Evolutionary conservation across 2,329 filamentous ascomycete genomes (phyloP), one percentile per base, ranked within the genome.

Genomic region (Mycosphaerella sp.): DNA sequence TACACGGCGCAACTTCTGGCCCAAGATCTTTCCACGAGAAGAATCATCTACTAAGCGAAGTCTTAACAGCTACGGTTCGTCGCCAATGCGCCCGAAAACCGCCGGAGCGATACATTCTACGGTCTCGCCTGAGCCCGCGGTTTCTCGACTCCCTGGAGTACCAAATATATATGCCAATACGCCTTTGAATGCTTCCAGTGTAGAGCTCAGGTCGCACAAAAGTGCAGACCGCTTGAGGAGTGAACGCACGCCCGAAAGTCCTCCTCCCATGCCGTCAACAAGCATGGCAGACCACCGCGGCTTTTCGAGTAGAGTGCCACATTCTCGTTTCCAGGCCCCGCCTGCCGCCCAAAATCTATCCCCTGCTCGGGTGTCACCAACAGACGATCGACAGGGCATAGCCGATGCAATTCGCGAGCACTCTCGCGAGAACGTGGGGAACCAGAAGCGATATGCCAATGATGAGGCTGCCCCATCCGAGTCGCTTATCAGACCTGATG

Each of bases 371-470:
- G 3, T 21, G 4, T 11, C 42, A 26, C 11, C 42, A 12, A 21
- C 42, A 29, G 42, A 44, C 26, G 42, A 44, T 44, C 21, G 21
- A 2, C 17, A 44, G 36, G 46, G 50, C 42, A 49, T 54, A 31
- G 51, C 51, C 6, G 51, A 48, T 21, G 45, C 42, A 14, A 45
- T 54, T 26, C 44, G 45, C 11, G 26, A 56, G n/a, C 45, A 50
- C 31, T 17, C 54, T 14, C 39, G 32, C 14, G 26, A 8, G 32
- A 40, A 17, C 34, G 10, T 5, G 6, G 34, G 34, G 8, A 17
- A 21, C 17, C 31, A 23, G 11, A 17, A 32, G 9, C 26, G 26
- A 36, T 31, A 34, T 10, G 29, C 11, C 7, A 23, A 44, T 26
- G 32, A 31, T 31, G 31, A 51, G 14, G 32, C 10, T 29, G 10